phyloP scores from a whole-genome alignment of 345 rosid genomes.

The thale cress (Arabidopsis thaliana) region DNA sequence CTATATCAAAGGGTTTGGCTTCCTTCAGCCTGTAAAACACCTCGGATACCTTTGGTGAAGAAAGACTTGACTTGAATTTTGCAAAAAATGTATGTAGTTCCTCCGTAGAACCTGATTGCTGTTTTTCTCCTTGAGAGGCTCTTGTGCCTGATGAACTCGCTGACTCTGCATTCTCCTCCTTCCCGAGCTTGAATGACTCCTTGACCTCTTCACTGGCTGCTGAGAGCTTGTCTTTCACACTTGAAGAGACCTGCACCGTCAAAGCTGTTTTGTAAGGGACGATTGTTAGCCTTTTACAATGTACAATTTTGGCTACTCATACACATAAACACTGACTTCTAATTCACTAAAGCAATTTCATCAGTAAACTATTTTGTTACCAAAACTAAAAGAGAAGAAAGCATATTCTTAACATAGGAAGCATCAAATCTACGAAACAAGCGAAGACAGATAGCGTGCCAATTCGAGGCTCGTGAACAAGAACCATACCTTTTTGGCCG shows the following conservation, averaged over 20 bases:
- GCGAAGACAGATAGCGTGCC: background rate
- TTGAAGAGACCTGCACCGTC: slow-evolving; percentile 72
- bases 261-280: slow-evolving; percentile 13
- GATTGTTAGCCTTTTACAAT: slow-evolving; percentile 27
- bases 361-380: no score
- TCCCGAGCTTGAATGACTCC: slow-evolving; percentile 62
- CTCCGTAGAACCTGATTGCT: slow-evolving; percentile 53
- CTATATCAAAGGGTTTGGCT: slow-evolving; percentile 69
- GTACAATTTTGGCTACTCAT: slow-evolving; percentile 3
- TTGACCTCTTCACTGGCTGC: slow-evolving; percentile 93
- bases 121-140: slow-evolving; percentile 53
- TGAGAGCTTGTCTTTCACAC: slow-evolving; percentile 72
- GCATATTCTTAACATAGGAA: background rate
- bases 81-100: slow-evolving; percentile 64
- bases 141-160: slow-evolving; percentile 53
- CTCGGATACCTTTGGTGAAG: slow-evolving; percentile 67
- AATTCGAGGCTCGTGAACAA: background rate
- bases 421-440: background rate
- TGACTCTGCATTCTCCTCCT: slow-evolving; percentile 51
- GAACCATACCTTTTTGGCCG: slow-evolving; percentile 75
- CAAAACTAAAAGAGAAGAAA: background rate
- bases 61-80: slow-evolving; percentile 63
- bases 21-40: slow-evolving; percentile 72
- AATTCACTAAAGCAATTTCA: no score
- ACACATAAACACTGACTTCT: background rate